phyloP scores from a whole-genome alignment of 768 basidiomycete genomes.

The Pisolithus microcarpus region DNA sequence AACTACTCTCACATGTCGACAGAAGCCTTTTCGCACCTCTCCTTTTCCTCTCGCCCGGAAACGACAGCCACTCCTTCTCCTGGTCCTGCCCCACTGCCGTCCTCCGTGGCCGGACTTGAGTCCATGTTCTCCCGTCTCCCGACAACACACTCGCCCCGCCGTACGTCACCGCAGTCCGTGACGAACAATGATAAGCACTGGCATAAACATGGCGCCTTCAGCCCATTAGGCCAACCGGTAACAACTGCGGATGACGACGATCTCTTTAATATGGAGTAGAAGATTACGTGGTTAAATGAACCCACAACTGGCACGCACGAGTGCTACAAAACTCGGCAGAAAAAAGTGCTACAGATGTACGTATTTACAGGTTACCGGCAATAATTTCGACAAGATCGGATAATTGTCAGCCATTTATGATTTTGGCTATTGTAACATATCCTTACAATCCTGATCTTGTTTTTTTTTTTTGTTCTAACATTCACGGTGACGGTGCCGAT shows the following conservation, averaged over 20 bases:
- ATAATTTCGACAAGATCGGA: slow-evolving; percentile 23
- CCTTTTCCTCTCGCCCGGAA: slow-evolving; percentile 23
- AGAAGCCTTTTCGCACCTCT: slow-evolving; percentile 17
- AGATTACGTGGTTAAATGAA: not conserved
- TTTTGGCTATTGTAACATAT: slow-evolving; percentile 4
- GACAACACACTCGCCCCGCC: slow-evolving; percentile 16
- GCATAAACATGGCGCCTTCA: slow-evolving; percentile 36
- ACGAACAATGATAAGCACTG: slow-evolving; percentile 25
- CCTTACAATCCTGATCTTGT: not conserved
- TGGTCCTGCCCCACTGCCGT: slow-evolving; percentile 8
- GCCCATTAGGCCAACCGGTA: slow-evolving; percentile 57
- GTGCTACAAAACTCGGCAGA: not conserved
- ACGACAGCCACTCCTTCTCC: not conserved
- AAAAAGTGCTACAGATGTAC: slow-evolving; percentile 13
- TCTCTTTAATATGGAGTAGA: slow-evolving; percentile 55
- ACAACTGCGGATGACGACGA: slow-evolving; percentile 58
- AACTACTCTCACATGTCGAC: slow-evolving; percentile 15
- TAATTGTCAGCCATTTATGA: slow-evolving; percentile 23
- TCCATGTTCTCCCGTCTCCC: slow-evolving; percentile 47
- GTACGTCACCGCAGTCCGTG: slow-evolving; percentile 20
- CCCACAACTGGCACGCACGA: not conserved
- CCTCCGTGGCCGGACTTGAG: slow-evolving; percentile 34
- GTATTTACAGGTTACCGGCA: slow-evolving; percentile 24
- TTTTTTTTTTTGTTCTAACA: not conserved
- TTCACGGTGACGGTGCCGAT: slow-evolving; percentile 4